Evolutionary conservation across 2,329 filamentous ascomycete species (phyloP), one percentile per base, ranked within the genome.

Genomic region (Hypoxylon sp.): DNA sequence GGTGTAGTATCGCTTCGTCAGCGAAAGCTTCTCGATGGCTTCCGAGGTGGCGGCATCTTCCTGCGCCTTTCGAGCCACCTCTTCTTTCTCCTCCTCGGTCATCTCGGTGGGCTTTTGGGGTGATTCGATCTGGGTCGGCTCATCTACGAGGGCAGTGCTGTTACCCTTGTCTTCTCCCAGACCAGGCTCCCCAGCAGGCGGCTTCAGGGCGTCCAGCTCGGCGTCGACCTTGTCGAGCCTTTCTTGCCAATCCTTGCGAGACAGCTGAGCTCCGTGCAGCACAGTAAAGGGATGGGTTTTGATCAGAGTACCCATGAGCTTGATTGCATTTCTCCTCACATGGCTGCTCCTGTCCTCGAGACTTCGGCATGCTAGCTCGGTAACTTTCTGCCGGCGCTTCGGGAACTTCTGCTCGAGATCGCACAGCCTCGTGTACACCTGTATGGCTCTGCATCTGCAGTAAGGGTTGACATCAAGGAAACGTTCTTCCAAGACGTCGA

Each of bases 301-400:
- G 67, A 99, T 91, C 5, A 99, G 80, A 38, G 90, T 90, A 4
- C 88, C 90, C 1, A 99, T 82, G 5, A 99, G 79, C 75, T 97
- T 98, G 73, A 99, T 95, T 2, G 95, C 93, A 72, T 98, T 98
- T 56, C 93, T 86, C 60, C 95, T 85, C 26, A 99, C 95, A 69
- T 98, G 96, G 75, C 95, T 99, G 77, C 94, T 98, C 81, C 96
- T 98, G 78, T 99, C 96, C 74, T 97, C 91, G 2, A 99, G 81
- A 73, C 94, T 98, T 67, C 91, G 86, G 54, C 90, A 88, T 1
- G 95, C 93, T 21, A 97, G 80, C 72, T 97, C 92, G 1, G 94
- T 90, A 3, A 89, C 94, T 70, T 85, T 89, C 73, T 97, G 93
- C 58, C 95, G 84, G 52, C 93, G 85, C 77, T 97, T 97, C 31